Conservation (phyloP, 768 basidiomycete genomes). For the Rhodotorula diobovata region DNA sequence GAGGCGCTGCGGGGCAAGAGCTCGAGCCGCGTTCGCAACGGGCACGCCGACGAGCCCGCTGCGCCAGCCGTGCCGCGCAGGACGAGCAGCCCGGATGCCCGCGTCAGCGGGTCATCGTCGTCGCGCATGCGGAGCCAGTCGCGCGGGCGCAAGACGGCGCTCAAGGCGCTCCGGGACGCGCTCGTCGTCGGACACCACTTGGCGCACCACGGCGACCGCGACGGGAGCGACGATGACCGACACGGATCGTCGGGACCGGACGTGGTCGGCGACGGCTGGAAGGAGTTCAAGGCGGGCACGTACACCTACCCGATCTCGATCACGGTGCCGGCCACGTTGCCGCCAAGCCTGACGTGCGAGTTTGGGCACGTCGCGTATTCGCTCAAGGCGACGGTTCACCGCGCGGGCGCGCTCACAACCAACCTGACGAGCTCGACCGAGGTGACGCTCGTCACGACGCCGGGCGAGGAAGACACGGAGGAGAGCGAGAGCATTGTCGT, state of each 20-base stretch:
- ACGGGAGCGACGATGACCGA: slow-evolving; percentile 1
- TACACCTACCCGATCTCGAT: slow-evolving; percentile 91
- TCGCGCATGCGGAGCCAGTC: slow-evolving; percentile 19
- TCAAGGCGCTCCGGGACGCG: slow-evolving; percentile 33
- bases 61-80: not conserved
- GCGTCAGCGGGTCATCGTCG: not conserved
- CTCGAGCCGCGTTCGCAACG: slow-evolving; percentile 8
- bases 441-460: slow-evolving; percentile 68
- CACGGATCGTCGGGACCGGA: slow-evolving; percentile 38
- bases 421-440: slow-evolving; percentile 68
- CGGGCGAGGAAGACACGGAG: slow-evolving; percentile 79
- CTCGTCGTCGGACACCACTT: slow-evolving; percentile 23
- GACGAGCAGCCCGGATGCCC: slow-evolving; percentile 23
- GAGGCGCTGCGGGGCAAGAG: slow-evolving; percentile 35
- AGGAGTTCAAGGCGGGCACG: slow-evolving; percentile 68
- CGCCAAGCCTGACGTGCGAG: slow-evolving; percentile 69
- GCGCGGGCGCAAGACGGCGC: slow-evolving; percentile 35
- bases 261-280: slow-evolving; percentile 57
- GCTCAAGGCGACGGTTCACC: slow-evolving; percentile 73
- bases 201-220: not conserved
- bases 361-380: slow-evolving; percentile 74
- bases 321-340: slow-evolving; percentile 69
- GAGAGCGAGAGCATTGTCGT: slow-evolving; percentile 72
- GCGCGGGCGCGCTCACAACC: slow-evolving; percentile 71
- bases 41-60: not conserved